These are phyloP conservation scores for Maudiozyma bulderi DNA, from an alignment of 805 yeast genomes.

Conservation along the genomic window DNA sequence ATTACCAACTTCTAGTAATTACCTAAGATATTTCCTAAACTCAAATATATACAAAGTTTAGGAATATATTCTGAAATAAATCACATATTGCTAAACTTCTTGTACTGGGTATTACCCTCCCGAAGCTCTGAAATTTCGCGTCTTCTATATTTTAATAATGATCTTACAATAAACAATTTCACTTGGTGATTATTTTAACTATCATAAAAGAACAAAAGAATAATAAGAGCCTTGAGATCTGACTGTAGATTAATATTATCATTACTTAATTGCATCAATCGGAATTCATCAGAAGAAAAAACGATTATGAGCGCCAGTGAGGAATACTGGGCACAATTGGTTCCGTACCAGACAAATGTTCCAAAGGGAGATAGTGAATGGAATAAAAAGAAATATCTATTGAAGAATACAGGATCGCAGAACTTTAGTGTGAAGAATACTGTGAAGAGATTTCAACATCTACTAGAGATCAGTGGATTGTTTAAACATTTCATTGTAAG, in stretches of 20 bases:
- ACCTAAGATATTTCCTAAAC: background rate
- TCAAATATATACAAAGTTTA: background rate
- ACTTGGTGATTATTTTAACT: background rate
- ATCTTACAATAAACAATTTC: background rate
- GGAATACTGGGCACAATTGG: constrained; percentile 14
- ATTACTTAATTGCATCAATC: no score
- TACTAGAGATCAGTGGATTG: constrained; percentile 53
- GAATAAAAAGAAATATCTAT: constrained; percentile 20
- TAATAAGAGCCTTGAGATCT: no score
- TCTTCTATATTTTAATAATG: background rate
- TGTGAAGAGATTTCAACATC: constrained; percentile 55
- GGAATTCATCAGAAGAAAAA: background rate
- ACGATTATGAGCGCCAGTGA: constrained; percentile 1
- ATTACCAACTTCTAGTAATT: background rate
- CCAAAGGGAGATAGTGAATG: constrained; percentile 10
- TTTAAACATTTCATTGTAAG: constrained; percentile 60
- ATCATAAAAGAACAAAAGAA: background rate
- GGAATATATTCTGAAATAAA: no score
- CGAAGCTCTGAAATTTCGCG: background rate
- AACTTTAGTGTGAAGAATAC: constrained; percentile 49
- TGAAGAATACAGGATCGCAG: constrained; percentile 15
- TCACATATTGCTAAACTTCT: background rate
- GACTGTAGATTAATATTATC: no score
- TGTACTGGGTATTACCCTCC: background rate
- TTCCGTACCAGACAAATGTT: constrained; percentile 5